Evolutionary conservation across 2,329 filamentous ascomycete species (phyloP).

Genomic region (Aureobasidium sp.): DNA sequence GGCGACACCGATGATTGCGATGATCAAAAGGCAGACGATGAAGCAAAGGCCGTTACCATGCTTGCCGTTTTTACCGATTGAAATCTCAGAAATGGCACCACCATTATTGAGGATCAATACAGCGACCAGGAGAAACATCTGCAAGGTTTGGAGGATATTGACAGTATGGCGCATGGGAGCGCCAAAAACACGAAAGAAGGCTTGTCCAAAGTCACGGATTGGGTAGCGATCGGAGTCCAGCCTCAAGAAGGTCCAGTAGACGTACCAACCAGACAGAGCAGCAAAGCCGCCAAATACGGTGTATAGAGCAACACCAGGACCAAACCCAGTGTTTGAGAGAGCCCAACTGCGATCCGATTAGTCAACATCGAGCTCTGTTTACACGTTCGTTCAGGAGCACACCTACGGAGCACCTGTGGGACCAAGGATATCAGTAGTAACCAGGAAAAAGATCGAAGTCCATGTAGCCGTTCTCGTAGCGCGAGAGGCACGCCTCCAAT

Average conservation of each 20-base stretch:
- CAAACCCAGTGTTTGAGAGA: constrained; percentile 25
- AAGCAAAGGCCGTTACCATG: constrained; percentile 15
- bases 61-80: constrained; percentile 21
- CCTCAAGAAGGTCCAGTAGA: constrained; percentile 31
- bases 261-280: constrained; percentile 16
- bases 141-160: constrained; percentile 32
- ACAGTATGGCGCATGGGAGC: constrained; percentile 29
- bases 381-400: background rate
- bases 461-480: constrained; percentile 30
- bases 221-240: constrained; percentile 35
- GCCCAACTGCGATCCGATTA: constrained; percentile 20
- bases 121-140: constrained; percentile 42
- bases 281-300: constrained; percentile 29
- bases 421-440: constrained; percentile 37
- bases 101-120: constrained; percentile 46
- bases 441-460: constrained; percentile 37
- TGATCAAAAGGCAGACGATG: constrained; percentile 31
- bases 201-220: constrained; percentile 34
- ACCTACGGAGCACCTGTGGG: constrained; percentile 26
- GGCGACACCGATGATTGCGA: constrained; percentile 43
- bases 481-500: constrained; percentile 30
- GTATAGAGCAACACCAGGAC: constrained; percentile 30
- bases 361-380: background rate
- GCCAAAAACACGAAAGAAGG: constrained; percentile 35
- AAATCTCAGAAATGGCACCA: constrained; percentile 45